Evolutionary conservation across 257 asterid species (phyloP).

Genomic region (Striga asiatica): DNA sequence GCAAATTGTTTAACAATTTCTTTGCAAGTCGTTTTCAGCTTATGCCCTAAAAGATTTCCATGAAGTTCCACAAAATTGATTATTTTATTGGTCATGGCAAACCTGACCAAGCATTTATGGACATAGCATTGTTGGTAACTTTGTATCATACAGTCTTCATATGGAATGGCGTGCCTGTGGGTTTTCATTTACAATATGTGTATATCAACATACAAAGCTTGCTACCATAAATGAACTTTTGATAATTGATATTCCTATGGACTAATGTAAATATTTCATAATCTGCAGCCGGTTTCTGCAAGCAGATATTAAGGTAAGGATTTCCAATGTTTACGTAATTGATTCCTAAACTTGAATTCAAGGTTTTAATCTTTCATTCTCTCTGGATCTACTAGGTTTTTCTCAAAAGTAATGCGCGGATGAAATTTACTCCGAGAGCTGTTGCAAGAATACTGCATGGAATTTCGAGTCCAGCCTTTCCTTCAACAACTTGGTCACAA

Average conservation of each 20-base stretch:
- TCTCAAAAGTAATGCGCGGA: slow-evolving; percentile 69
- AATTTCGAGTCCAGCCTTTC: slow-evolving; percentile 81
- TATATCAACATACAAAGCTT: not conserved
- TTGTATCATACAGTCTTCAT: too few relatives aligned
- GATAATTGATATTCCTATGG: not conserved
- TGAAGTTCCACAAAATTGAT: not conserved
- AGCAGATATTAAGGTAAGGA: slow-evolving; percentile 77
- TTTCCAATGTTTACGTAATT: not conserved
- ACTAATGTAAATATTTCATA: slow-evolving; percentile 22
- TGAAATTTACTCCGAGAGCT: slow-evolving; percentile 85
- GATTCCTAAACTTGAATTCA: not conserved
- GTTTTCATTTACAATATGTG: not conserved
- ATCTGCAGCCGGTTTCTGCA: slow-evolving; percentile 71
- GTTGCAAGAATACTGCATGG: slow-evolving; percentile 91
- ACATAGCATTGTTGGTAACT: not conserved
- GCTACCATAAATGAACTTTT: not conserved
- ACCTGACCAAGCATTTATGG: not conserved
- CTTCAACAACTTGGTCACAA: slow-evolving; percentile 78
- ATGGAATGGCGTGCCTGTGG: too few relatives aligned
- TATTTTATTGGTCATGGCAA: not conserved
- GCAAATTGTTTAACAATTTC: slow-evolving; percentile 4
- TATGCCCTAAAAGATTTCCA: not conserved
- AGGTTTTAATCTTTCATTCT: slow-evolving; percentile 15
- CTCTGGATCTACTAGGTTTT: slow-evolving; percentile 54
- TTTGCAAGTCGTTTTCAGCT: too few relatives aligned